Evolutionary conservation across 129 eudicot genomes (phyloP), one percentile per base, ranked within the genome.

Genomic region (carrot (Daucus carota)): DNA sequence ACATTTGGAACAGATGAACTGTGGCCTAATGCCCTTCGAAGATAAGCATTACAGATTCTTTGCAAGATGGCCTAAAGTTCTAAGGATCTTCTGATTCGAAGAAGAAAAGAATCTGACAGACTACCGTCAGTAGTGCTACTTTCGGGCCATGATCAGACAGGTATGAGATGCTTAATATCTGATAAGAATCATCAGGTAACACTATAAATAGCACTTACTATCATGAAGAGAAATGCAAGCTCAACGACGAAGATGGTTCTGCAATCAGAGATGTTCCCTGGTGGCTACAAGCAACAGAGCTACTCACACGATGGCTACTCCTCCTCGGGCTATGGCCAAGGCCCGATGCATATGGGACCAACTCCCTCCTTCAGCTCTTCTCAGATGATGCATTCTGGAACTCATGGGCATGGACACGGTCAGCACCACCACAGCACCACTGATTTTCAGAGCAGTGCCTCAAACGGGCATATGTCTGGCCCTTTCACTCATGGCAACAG

Each of bases 41-140:
- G 36, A 65, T 41, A 10, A n/a, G 22, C 31, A 22, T 5, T 22
- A 24, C 34, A 42, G 74, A 26, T 75, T 81, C 77, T 62, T n/a
- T 15, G 42, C 83, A 79, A 85, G 81, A 76, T 77, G 82, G 80
- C 81, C 82, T 82, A 80, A 82, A 84, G 83, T 45, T 75, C 36
- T 33, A 52, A 66, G 81, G 24, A 67, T 46, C 59, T 54, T 44
- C 44, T 5, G 1, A 34, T 28, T 34, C 72, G 60, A 54, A 63
- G 9, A 63, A 20, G 34, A 46, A 20, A 42, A 59, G 13, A 75
- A 20, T 54, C 18, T 52, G 32, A 67, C 20, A 31, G 46, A 66
- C 14, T 2, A 48, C 75, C 52, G 32, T 40, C 6, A 26, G 44
- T 38, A n/a, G 54, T 66, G 68, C 78, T 14, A 29, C 65, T 43